Base-by-base conservation (phyloP, 352 stramenopile genomes). In the Paralagenidium karlingii region DNA sequence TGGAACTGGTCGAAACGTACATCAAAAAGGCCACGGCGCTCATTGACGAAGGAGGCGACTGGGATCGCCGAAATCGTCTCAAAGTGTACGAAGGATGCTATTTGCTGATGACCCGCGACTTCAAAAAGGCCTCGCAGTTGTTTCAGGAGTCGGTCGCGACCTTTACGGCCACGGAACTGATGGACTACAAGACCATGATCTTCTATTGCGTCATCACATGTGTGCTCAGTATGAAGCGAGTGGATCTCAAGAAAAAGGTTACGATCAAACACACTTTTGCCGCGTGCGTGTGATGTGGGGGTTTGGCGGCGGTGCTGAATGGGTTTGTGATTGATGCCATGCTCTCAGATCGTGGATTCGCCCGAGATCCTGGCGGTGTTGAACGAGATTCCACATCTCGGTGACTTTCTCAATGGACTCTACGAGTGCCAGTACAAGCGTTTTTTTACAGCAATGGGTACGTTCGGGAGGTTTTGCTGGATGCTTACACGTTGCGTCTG, bases 341-440 rank as follows among this genome's bases (percentile, higher is more conserved):
- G 37, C 4, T 22, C 13, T 18, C 33, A 59, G 65, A 86, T 92
- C 46, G 78, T 99, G 36, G 94, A 99, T 73, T 96, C 94, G 48
- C 94, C 94, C 12, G 95, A 99, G 68, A 89, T 99, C 31, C 53
- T 94, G 8, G 74, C 75, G 1, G 84, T 96, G 6, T 69, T 96
- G 18, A 55, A 63, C 16, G 77, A 96, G 40, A 86, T 95, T 29
- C 79, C 80, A 37, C 52, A 60, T 42, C 49, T 94, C 4, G 42
- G 52, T 0, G 75, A 94, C 58, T 92, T 96, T 39, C 55, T 99
- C 25, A 93, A 94, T 54, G 83, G 84, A 7, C 68, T 99, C 5
- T 98, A 99, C 70, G 80, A 97, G 34, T 99, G 94, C 68, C 81
- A 98, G 53, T 99, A 99, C 79, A 96, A 96, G 54, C 65, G 61